A percentile compares a stretch with the other conserved stretches of the same genome.
These are phyloP conservation scores for Cadophora sp. DNA, from an alignment of 2,329 filamentous ascomycete genomes.

Conservation along the genomic window DNA sequence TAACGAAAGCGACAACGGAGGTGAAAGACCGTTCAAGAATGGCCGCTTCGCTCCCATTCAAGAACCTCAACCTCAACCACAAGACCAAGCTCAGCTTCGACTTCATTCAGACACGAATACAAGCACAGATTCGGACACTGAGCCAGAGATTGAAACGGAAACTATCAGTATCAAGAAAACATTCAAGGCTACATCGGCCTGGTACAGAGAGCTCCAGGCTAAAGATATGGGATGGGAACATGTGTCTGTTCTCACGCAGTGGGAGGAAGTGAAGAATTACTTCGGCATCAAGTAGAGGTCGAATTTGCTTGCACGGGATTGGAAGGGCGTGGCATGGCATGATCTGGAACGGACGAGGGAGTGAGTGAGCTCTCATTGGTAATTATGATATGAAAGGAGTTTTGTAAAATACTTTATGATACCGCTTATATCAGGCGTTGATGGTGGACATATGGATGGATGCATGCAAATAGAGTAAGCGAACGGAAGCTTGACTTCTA, in stretches of 20 bases:
- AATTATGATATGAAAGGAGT: background rate
- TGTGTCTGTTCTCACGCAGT: constrained; percentile 1
- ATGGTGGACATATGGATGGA: no score
- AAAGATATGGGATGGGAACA: constrained; percentile 2
- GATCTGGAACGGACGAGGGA: background rate
- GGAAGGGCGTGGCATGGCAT: background rate
- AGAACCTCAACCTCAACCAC: background rate
- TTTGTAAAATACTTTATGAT: background rate
- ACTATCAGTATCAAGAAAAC: background rate
- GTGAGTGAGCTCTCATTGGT: background rate
- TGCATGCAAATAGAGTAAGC: no score
- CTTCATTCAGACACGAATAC: no score
- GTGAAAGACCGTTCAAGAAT: background rate
- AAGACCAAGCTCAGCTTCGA: background rate
- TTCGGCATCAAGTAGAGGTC: background rate
- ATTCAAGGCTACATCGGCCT: constrained; percentile 5
- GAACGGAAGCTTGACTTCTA: no score
- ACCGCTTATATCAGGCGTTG: background rate
- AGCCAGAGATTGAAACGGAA: background rate
- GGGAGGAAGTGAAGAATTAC: background rate
- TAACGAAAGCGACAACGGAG: background rate
- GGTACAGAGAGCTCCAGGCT: background rate
- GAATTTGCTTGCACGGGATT: background rate
- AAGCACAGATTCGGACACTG: background rate
- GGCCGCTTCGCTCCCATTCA: background rate